Percentiles rank a stretch among this genome's conserved stretches.
These are phyloP conservation scores for Neocatenulostroma microsporum DNA, from an alignment of 2,329 filamentous ascomycete genomes.

Conservation along the genomic window DNA sequence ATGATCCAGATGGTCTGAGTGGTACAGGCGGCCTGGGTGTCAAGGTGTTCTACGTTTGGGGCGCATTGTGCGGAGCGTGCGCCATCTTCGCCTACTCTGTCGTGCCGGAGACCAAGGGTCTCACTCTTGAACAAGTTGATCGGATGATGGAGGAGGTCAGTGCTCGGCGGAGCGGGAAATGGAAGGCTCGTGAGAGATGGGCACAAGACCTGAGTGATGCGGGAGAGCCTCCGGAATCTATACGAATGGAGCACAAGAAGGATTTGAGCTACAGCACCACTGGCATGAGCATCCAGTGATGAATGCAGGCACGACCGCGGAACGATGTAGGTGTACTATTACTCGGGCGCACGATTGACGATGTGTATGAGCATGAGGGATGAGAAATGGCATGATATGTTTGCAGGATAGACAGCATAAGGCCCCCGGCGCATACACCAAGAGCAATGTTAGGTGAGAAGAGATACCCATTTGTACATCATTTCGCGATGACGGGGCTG, in stretches of 20 bases:
- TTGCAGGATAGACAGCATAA: too few relatives aligned
- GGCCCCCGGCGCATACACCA: too few relatives aligned
- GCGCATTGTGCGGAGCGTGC: slow-evolving; percentile 27
- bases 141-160: slow-evolving; percentile 41
- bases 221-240: neutral
- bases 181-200: slow-evolving; percentile 27
- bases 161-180: slow-evolving; percentile 32
- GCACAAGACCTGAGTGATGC: slow-evolving; percentile 13
- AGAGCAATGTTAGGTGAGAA: too few relatives aligned
- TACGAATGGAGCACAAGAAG: slow-evolving; percentile 2
- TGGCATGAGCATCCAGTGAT: too few relatives aligned
- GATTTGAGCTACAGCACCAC: neutral
- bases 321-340: too few relatives aligned
- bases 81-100: slow-evolving; percentile 32
- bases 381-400: too few relatives aligned
- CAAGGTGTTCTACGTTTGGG: slow-evolving; percentile 44
- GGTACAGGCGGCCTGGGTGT: slow-evolving; percentile 44
- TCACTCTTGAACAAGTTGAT: slow-evolving; percentile 33
- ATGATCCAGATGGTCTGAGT: slow-evolving; percentile 34
- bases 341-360: too few relatives aligned
- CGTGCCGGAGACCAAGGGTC: slow-evolving; percentile 34
- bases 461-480: too few relatives aligned
- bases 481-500: too few relatives aligned
- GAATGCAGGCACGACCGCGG: too few relatives aligned
- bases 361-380: too few relatives aligned